Evolutionary conservation across 1,139 yeast species (phyloP), one percentile per base, ranked within the genome.

Genomic region (Candida freyschussii): DNA sequence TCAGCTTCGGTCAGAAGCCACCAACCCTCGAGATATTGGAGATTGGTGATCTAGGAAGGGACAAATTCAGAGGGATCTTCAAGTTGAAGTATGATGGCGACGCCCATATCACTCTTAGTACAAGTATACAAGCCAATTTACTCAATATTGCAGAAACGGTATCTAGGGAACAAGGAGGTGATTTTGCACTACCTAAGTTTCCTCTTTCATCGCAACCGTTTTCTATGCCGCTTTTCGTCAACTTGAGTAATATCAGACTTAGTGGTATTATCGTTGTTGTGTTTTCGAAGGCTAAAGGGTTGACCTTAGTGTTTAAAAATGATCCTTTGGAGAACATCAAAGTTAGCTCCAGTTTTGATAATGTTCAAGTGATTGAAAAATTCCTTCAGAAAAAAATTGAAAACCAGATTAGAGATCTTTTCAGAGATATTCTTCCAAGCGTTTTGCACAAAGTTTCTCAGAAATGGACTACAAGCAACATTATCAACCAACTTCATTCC

Each of bases 241-340:
- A 80, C 29, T 63, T 86, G 32, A 75, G 87, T 24, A 82, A 82
- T 41, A 79, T 86, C 40, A 71, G 71, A 45, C 67, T 86, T 32
- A 75, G 80, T 37, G 94, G 95, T 3, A 85, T 86, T 40, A 87
- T 89, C 14, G 82, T 86, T 37, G 75, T 85, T 43, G 95, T 86
- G 3, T 86, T 83, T 53, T 76, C 84, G 21, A 80, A 81, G 49
- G 70, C 84, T 5, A 84, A 84, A 52, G 95, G 96, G 0, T 67
- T 86, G 33, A 86, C 95, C 0, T 62, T 86, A 26, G 96, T 86
- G 21, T 86, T 86, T 59, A 70, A 91, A 46, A 86, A 86, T 57
- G 96, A 86, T 57, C 95, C 95, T 0, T 65, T 86, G 39, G 94
- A 84, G 45, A 74, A 80, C 18, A 84, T 86, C 41, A 78, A 78